Evolutionary conservation across 345 rosid genomes (phyloP).

Genomic region (Odontarrhena argentea): DNA sequence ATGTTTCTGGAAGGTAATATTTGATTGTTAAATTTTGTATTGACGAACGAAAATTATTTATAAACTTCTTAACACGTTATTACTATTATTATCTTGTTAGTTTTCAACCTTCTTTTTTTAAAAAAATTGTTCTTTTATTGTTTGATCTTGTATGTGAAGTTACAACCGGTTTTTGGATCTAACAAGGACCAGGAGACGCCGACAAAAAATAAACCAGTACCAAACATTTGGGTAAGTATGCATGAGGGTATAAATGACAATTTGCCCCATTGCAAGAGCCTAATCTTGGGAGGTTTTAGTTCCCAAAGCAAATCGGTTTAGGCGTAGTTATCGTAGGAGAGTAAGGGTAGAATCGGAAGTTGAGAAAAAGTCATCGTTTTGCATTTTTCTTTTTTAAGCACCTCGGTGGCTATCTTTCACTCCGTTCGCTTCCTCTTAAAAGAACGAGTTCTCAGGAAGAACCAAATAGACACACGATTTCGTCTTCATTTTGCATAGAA

Average conservation of each 20-base stretch:
- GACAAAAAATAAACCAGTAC: slow-evolving; percentile 5
- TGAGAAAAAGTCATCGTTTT: slow-evolving; percentile 25
- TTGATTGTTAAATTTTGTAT: too few species aligned
- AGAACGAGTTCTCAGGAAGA: slow-evolving; percentile 11
- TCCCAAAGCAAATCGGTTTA: slow-evolving; percentile 24
- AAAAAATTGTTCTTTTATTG: too few species aligned
- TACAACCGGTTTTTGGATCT: not conserved
- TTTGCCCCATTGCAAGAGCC: not conserved
- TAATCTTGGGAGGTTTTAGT: slow-evolving; percentile 12
- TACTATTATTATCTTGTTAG: too few species aligned
- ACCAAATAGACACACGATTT: not conserved
- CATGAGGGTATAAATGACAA: slow-evolving; percentile 6
- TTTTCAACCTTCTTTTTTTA: too few species aligned
- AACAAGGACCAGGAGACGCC: not conserved
- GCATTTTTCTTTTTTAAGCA: slow-evolving; percentile 26
- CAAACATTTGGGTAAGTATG: slow-evolving; percentile 4
- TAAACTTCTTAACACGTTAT: too few species aligned
- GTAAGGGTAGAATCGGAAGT: not conserved
- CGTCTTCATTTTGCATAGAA: slow-evolving; percentile 21
- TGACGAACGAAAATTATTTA: too few species aligned
- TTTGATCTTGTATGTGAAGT: too few species aligned
- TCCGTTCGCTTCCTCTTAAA: slow-evolving; percentile 35
- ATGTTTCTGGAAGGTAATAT: too few species aligned
- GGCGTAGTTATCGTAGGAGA: not conserved
- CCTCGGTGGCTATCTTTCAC: slow-evolving; percentile 42